A percentile compares a stretch with the other conserved stretches of the same genome.
Evolutionary conservation across 257 asterid species (phyloP).

Genomic region (Misopates orontium): DNA sequence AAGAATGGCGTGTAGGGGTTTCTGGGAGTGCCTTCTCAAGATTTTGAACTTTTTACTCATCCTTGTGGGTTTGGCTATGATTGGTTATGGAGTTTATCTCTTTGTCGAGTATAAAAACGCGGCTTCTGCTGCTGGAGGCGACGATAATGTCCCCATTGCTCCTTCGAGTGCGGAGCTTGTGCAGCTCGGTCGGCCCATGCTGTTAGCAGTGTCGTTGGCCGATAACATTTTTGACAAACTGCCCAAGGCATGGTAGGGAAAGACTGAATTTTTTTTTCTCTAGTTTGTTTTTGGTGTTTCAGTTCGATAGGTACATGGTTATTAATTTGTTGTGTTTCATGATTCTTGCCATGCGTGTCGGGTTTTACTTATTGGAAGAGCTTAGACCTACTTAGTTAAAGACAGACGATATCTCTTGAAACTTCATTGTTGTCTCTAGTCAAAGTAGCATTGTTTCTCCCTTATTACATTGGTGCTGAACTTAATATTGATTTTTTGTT

Average conservation of each 20-base stretch:
- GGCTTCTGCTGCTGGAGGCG: constrained; percentile 34
- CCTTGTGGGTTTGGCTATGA: constrained; percentile 78
- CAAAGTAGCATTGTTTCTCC: not conserved
- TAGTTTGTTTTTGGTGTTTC: constrained; percentile 5
- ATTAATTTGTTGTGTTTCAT: no score
- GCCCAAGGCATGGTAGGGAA: constrained; percentile 89
- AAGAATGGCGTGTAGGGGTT: constrained; percentile 85
- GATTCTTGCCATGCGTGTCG: no score
- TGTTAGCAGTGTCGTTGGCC: constrained; percentile 63
- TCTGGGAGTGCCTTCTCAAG: constrained; percentile 81
- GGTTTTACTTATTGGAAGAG: no score
- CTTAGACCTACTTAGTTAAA: no score
- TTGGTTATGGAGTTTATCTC: constrained; percentile 85
- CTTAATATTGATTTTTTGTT: not conserved
- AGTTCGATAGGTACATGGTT: no score
- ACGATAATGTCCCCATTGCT: constrained; percentile 43
- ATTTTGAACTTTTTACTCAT: constrained; percentile 72
- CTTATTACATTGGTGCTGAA: not conserved
- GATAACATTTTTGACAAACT: constrained; percentile 79
- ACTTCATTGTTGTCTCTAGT: not conserved
- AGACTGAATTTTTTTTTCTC: not conserved
- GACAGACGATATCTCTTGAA: no score
- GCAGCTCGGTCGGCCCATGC: constrained; percentile 90
- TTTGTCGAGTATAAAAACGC: constrained; percentile 69
- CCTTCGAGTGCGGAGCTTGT: constrained; percentile 55